phyloP scores from a whole-genome alignment of 2,329 filamentous ascomycete species.

The Bertia moriformis region DNA sequence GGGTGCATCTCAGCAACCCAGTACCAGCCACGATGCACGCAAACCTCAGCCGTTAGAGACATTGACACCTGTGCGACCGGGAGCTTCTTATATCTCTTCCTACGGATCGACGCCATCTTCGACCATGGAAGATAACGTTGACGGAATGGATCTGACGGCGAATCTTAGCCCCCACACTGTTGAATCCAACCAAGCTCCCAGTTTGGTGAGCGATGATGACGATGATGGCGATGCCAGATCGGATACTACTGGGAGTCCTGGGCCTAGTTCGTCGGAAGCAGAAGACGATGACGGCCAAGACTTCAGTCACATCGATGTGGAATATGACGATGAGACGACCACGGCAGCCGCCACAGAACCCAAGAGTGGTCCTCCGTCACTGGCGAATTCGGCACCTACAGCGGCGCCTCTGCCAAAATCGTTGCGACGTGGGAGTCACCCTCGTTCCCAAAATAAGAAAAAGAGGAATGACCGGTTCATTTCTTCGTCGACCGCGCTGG shows the following conservation, averaged over 20 bases:
- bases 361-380: neutral
- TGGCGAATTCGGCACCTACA: neutral
- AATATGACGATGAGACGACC: neutral
- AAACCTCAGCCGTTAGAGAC: neutral
- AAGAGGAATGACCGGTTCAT: neutral
- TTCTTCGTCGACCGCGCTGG: neutral
- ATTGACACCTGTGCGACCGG: neutral
- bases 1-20: constrained; percentile 4
- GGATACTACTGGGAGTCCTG: neutral
- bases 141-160: constrained; percentile 32
- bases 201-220: constrained; percentile 66
- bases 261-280: neutral
- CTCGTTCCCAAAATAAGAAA: too few relatives aligned
- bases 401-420: neutral
- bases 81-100: constrained; percentile 8
- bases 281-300: neutral
- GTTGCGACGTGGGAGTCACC: neutral
- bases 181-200: constrained; percentile 63
- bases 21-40: neutral
- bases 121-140: constrained; percentile 29
- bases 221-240: constrained; percentile 46
- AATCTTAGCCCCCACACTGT: constrained; percentile 57
- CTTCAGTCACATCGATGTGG: neutral
- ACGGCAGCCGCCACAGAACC: neutral
- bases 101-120: constrained; percentile 11